Base-by-base conservation (phyloP, 352 stramenopile genomes). In the Globisporangium alternatum region DNA sequence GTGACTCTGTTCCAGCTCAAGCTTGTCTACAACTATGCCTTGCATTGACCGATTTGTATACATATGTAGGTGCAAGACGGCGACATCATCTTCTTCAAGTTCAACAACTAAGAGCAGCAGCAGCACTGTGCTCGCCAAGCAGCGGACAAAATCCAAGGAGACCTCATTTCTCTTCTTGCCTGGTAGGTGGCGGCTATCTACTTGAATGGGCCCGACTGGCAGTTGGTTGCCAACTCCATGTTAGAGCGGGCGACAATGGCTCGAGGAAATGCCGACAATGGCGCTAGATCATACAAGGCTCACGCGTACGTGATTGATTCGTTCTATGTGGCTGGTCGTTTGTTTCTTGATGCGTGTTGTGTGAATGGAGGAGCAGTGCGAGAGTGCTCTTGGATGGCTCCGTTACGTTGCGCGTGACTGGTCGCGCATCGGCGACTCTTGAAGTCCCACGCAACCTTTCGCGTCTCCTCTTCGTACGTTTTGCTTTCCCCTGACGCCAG, bases 31-130 rank as follows among this genome's bases (percentile, higher is more conserved):
- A 31, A 51, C 12, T 12, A 37, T 9, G 49, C 17, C 44, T 64
- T 9, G 47, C 43, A 39, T 5, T 15, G 15, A 7, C 17, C 5
- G 22, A 25, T 55, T 52, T 19, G 2, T 49, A 8, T 57, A 12
- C 9, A 37, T 41, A 22, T 35, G 17, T 48, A 82, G 75, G 75
- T 95, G 45, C 72, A 93, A 74, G 86, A 95, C 60, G 88, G 88
- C 39, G 88, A 96, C 74, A 88, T 95, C 79, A 93, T 96, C 74
- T 93, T 92, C 71, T 96, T 96, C 84, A 96, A 95, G 80, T 95
- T 95, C 68, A 96, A 96, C 86, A 96, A 91, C 77, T 96, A 93
- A 78, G 71, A 69, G 17, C 13, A 17, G 17, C 21, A 9, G 7
- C 47, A 56, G 25, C 25, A 28, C 25, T 28, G 25, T 25, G 22